phyloP scores from a whole-genome alignment of 192 early-diverging fungal genomes.

The Entomortierella parvispora region DNA sequence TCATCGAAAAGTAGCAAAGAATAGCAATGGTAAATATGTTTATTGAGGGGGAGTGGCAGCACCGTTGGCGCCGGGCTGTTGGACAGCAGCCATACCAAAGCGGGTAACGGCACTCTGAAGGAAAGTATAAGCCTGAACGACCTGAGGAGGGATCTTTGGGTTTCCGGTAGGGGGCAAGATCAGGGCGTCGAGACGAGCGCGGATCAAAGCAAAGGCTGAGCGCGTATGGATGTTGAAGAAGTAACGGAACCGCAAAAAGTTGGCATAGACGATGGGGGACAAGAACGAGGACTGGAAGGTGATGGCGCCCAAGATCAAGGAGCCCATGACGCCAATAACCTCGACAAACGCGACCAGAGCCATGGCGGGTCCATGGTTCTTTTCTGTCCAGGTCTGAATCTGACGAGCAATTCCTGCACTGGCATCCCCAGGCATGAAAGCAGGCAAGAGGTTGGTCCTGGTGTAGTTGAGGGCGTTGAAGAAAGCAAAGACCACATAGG shows the following conservation, averaged over 20 bases:
- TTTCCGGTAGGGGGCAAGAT: slow-evolving; percentile 56
- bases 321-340: slow-evolving; percentile 74
- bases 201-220: slow-evolving; percentile 52
- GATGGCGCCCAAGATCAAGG: slow-evolving; percentile 62
- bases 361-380: slow-evolving; percentile 73
- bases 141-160: slow-evolving; percentile 57
- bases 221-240: slow-evolving; percentile 66
- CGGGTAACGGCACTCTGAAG: slow-evolving; percentile 39
- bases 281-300: slow-evolving; percentile 62
- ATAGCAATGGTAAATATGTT: too few relatives aligned
- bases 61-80: slow-evolving; percentile 28
- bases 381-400: slow-evolving; percentile 63
- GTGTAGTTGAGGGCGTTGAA: slow-evolving; percentile 80
- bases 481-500: slow-evolving; percentile 77
- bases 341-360: slow-evolving; percentile 73
- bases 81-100: slow-evolving; percentile 49
- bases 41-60: neutral
- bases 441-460: slow-evolving; percentile 74
- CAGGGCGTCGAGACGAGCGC: slow-evolving; percentile 41
- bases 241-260: slow-evolving; percentile 81
- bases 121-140: slow-evolving; percentile 53
- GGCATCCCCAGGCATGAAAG: slow-evolving; percentile 60
- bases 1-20: too few relatives aligned
- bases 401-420: slow-evolving; percentile 54
- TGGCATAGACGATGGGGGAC: slow-evolving; percentile 68